Evolutionary conservation across 2,329 filamentous ascomycete species (phyloP).

Genomic region (Stemphylium lycopersici): DNA sequence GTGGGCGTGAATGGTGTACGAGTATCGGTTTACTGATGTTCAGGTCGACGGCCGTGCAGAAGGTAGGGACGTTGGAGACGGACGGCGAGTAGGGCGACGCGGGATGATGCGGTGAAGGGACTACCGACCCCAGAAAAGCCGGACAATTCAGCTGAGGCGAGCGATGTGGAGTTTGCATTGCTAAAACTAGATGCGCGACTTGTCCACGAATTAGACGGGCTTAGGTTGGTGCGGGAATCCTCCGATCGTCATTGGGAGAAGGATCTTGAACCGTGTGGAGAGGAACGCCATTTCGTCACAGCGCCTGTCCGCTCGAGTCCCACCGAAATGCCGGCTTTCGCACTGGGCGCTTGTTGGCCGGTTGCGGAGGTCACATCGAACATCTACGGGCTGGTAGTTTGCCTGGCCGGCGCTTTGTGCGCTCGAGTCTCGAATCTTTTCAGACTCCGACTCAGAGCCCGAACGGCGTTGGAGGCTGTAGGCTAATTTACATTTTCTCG

Average conservation of each 20-base stretch:
- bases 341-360: conserved; percentile 9
- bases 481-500: not conserved
- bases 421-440: conserved; percentile 8
- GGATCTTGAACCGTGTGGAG: conserved; percentile 22
- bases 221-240: conserved; percentile 19
- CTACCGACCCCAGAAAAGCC: conserved; percentile 27
- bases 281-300: conserved; percentile 24
- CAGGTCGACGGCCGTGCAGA: conserved; percentile 3
- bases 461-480: not conserved
- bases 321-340: conserved; percentile 7
- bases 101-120: conserved; percentile 27
- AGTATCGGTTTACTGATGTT: not conserved
- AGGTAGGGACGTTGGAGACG: conserved; percentile 9
- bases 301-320: conserved; percentile 9
- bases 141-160: conserved; percentile 24
- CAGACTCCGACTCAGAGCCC: not conserved
- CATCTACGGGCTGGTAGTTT: not conserved
- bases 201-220: conserved; percentile 15
- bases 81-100: conserved; percentile 2
- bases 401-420: not conserved
- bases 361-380: not conserved
- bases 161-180: conserved; percentile 27
- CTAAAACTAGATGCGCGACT: conserved; percentile 17
- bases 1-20: not conserved
- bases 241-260: conserved; percentile 22